phyloP scores from a whole-genome alignment of 2,329 filamentous ascomycete species.

The Dactylonectria macrodidyma region DNA sequence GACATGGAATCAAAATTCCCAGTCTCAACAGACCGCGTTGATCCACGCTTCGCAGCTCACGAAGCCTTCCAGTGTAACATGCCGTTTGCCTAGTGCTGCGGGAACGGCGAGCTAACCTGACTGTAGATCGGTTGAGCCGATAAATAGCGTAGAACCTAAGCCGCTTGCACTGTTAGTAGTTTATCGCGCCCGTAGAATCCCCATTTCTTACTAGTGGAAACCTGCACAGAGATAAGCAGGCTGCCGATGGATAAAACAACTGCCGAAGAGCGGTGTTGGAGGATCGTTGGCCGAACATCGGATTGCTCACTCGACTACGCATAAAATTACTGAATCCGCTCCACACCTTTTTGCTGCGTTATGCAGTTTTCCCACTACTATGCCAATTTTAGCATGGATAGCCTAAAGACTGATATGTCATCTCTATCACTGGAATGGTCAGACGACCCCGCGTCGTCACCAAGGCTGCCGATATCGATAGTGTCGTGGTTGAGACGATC shows the following conservation, averaged over 20 bases:
- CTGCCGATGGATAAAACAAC: background rate
- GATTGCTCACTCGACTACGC: background rate
- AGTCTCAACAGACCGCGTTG: background rate
- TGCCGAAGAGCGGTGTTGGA: background rate
- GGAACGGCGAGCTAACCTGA: background rate
- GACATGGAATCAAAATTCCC: background rate
- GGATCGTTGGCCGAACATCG: background rate
- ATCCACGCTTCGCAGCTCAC: slow-evolving; percentile 1
- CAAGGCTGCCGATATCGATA: slow-evolving; percentile 5
- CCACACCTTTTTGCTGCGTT: background rate
- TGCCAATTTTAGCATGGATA: slow-evolving; percentile 6
- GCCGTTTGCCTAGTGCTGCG: background rate
- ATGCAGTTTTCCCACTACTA: background rate
- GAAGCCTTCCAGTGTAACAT: background rate
- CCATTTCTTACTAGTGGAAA: background rate
- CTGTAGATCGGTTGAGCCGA: slow-evolving; percentile 1
- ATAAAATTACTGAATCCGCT: slow-evolving; percentile 1
- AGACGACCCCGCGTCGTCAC: background rate
- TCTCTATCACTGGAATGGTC: background rate
- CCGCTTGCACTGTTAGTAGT: no score
- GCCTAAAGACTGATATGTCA: background rate
- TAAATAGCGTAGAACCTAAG: background rate
- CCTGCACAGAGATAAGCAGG: background rate
- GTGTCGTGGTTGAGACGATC: background rate
- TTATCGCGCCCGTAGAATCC: background rate